A percentile compares a stretch with the other conserved stretches of the same genome.
Conservation (phyloP, 345 rosid species). For the Hibiscus mutabilis region DNA sequence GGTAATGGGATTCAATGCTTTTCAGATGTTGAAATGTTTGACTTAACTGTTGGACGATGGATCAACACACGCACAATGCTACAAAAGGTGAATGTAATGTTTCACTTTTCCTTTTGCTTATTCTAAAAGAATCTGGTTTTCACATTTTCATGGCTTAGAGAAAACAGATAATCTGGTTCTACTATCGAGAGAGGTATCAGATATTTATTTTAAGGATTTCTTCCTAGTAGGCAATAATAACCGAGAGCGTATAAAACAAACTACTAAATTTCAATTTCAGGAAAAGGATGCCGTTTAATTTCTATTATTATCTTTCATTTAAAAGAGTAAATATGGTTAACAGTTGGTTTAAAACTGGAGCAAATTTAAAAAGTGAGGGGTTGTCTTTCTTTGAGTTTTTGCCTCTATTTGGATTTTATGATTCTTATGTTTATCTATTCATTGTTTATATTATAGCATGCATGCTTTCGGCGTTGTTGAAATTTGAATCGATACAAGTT, state of each 20-base stretch:
- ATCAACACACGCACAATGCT: constrained; percentile 52
- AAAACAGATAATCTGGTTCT: not conserved
- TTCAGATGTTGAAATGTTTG: constrained; percentile 85
- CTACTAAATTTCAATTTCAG: not conserved
- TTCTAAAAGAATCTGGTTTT: not conserved
- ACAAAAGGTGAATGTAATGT: constrained; percentile 41
- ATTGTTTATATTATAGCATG: not conserved
- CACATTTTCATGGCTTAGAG: not conserved
- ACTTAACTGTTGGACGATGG: constrained; percentile 66
- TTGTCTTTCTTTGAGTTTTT: not conserved
- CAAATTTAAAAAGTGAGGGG: not conserved
- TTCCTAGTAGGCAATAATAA: not conserved
- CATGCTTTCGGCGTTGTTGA: constrained; percentile 1
- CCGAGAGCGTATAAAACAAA: not conserved
- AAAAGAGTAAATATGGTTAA: not conserved
- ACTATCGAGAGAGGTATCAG: not conserved
- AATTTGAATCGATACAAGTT: not conserved
- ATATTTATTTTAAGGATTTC: not conserved
- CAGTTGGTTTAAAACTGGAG: too few relatives aligned
- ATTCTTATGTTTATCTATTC: not conserved
- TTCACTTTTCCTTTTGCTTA: not conserved
- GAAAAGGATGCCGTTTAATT: not conserved
- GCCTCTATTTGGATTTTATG: not conserved
- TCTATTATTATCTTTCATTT: not conserved
- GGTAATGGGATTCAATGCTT: constrained; percentile 41